These are phyloP conservation scores for Chalciporus piperatus DNA, from an alignment of 768 basidiomycete species.

Conservation along the genomic window DNA sequence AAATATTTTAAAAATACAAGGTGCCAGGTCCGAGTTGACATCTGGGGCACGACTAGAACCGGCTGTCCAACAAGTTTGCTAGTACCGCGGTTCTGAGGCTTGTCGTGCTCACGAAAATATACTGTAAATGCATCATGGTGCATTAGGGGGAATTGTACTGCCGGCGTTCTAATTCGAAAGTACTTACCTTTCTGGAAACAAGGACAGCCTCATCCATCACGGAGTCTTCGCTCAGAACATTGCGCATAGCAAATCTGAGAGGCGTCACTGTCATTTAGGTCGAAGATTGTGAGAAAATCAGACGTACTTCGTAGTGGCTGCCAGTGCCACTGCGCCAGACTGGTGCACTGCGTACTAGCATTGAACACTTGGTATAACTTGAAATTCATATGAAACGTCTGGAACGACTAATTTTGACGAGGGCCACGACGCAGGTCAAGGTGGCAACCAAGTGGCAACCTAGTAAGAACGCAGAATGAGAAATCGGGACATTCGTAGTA, in stretches of 20 bases:
- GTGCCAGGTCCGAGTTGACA: constrained; percentile 1
- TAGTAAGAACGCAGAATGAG: too few species aligned
- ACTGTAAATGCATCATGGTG: not conserved
- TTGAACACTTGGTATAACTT: too few species aligned
- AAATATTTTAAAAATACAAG: not conserved
- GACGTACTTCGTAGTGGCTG: not conserved
- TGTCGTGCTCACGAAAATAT: not conserved
- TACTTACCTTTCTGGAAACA: not conserved
- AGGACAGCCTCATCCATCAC: not conserved
- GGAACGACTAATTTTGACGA: too few species aligned
- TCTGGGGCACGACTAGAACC: not conserved
- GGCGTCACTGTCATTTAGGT: not conserved
- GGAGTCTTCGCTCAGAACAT: not conserved
- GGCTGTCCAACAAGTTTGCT: constrained; percentile 10
- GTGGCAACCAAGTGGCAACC: too few species aligned
- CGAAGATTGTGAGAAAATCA: not conserved
- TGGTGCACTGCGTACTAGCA: too few species aligned
- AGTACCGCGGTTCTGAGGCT: constrained; percentile 22
- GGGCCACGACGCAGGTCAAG: too few species aligned
- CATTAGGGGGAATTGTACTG: constrained; percentile 11
- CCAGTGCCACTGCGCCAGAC: too few species aligned
- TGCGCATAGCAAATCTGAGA: not conserved
- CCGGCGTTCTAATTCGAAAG: constrained; percentile 7
- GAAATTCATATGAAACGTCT: too few species aligned
- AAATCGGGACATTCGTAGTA: too few species aligned